phyloP scores from a whole-genome alignment of 306 rosid species.

The Begonia loranthoides region DNA sequence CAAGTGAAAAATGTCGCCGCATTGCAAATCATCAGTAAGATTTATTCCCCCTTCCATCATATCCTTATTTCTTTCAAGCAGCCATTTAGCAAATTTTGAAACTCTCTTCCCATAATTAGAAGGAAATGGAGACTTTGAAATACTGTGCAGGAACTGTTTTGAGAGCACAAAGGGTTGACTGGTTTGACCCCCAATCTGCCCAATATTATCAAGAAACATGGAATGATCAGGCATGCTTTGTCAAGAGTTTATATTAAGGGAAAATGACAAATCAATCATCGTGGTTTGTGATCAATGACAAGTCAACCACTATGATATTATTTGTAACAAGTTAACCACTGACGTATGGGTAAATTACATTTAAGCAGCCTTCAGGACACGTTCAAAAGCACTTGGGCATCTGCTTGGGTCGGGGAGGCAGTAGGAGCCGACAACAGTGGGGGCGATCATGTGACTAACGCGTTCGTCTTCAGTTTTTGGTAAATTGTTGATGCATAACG shows the following conservation, averaged over 20 bases:
- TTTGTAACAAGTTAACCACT: too few relatives aligned
- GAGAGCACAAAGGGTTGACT: constrained; percentile 66
- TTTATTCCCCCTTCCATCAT: constrained; percentile 39
- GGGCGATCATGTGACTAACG: constrained; percentile 58
- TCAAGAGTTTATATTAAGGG: too few relatives aligned
- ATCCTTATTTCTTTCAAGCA: constrained; percentile 45
- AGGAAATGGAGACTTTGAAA: constrained; percentile 80
- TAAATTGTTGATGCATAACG: constrained; percentile 4
- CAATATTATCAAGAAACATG: constrained; percentile 6
- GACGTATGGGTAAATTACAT: too few relatives aligned
- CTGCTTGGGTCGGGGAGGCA: constrained; percentile 92
- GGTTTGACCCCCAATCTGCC: constrained; percentile 65
- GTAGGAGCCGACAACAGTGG: constrained; percentile 97
- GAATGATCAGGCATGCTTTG: too few relatives aligned
- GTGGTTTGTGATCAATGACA: too few relatives aligned
- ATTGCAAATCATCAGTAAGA: constrained; percentile 64
- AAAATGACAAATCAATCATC: too few relatives aligned
- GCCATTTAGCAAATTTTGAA: constrained; percentile 48
- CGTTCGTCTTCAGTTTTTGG: constrained; percentile 83
- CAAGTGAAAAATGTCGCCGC: constrained; percentile 74
- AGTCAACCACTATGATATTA: too few relatives aligned
- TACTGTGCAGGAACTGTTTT: constrained; percentile 52
- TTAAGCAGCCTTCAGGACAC: constrained; percentile 39
- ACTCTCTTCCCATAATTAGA: constrained; percentile 56
- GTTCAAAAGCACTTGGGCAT: constrained; percentile 35